Conservation (phyloP, 2,329 filamentous ascomycete species). For the Fusarium drepaniforme region DNA sequence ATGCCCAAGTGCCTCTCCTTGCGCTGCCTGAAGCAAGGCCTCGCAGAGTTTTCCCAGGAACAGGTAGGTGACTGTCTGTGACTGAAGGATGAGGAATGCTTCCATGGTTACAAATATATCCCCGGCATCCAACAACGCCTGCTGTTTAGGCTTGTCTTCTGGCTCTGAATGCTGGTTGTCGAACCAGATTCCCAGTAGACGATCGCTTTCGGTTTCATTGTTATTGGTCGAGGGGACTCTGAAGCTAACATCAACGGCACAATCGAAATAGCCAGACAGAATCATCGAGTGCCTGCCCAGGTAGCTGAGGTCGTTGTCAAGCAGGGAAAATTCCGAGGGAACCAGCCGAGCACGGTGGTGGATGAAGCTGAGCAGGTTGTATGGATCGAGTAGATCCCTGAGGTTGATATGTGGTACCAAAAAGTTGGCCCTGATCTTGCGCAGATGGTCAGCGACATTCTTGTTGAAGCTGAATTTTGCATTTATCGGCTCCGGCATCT, state of each 20-base stretch:
- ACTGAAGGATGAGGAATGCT: slow-evolving; percentile 31
- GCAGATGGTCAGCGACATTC: slow-evolving; percentile 13
- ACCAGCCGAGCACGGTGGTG: slow-evolving; percentile 30
- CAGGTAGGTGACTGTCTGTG: slow-evolving; percentile 27
- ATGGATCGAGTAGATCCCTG: slow-evolving; percentile 27
- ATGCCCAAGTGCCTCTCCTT: background rate
- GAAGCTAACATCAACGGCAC: background rate
- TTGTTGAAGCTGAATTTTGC: slow-evolving; percentile 14
- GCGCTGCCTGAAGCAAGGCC: slow-evolving; percentile 7
- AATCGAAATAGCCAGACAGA: slow-evolving; percentile 23
- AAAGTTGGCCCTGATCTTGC: slow-evolving; percentile 30
- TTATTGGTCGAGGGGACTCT: background rate
- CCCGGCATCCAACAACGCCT: background rate
- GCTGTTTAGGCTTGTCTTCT: background rate
- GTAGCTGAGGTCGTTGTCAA: slow-evolving; percentile 35
- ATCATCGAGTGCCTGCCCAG: slow-evolving; percentile 28
- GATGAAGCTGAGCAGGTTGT: slow-evolving; percentile 37
- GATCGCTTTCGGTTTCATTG: background rate
- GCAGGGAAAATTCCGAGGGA: slow-evolving; percentile 15
- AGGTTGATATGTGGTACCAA: slow-evolving; percentile 41
- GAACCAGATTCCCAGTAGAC: background rate
- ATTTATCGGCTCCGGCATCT: background rate
- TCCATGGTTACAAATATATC: slow-evolving; percentile 23
- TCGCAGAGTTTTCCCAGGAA: slow-evolving; percentile 31
- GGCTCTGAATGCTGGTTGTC: background rate